Evolutionary conservation across 1,284 basidiomycete genomes (phyloP), one percentile per base, ranked within the genome.

Genomic region (Ceratobasidium sp.): DNA sequence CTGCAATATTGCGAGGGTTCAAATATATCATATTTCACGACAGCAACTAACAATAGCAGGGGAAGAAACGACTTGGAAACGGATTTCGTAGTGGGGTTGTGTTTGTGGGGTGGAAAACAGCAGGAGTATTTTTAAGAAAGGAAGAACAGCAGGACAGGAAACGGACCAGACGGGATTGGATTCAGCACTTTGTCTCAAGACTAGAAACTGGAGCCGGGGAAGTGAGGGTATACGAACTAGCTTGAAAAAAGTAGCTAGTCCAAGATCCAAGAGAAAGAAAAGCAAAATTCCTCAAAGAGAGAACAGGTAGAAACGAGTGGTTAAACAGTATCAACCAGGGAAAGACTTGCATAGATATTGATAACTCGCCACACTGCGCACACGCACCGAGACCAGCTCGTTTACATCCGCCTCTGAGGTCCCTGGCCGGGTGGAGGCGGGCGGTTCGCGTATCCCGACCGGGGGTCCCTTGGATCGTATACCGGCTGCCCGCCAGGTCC

Each of bases 21-120:
- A 57, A 71, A 59, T 45, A 71, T 53, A 33, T 57, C 44, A 47
- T 71, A 57, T 57, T 71, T 71, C 66, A 71, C 66, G 47, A n/a
- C 65, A 41, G 50, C 53, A 51, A 51, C 51, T 33, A 29, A 45
- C 36, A 54, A 71, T 44, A 71, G 65, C 65, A 67, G 54, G 65
- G 33, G 45, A 50, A 67, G 56, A 19, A 67, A 56, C 22, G 53
- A 33, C 22, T 56, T 27, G 14, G 22, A 67, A 67, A 67, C 29
- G 54, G 54, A 27, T 27, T 41, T 41, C 36, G 54, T 57, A 66
- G 47, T 56, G 50, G 41, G 11, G 27, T 29, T 24, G 41, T 62
- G n/a, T 19, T 41, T 41, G 36, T 41, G 17, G n/a, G 59, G 33
- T 15, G 17, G 22, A 24, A 27, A 36, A 7, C 14, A 45, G n/a